phyloP scores from a whole-genome alignment of 306 rosid genomes.

The Medicago ruthenica region DNA sequence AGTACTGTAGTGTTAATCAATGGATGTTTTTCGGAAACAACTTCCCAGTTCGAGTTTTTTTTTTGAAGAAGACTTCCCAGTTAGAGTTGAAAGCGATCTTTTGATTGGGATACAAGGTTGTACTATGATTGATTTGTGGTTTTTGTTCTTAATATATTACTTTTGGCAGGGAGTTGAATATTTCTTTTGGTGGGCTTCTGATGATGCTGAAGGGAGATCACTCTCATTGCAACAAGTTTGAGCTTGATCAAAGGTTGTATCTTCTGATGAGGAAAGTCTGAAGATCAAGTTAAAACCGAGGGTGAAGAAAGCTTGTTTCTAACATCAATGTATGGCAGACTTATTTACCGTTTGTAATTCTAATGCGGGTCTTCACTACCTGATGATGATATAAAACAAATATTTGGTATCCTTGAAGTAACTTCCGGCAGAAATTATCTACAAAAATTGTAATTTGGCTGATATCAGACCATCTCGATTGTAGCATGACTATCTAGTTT shows the following conservation, averaged over 20 bases:
- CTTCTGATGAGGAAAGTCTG: slow-evolving; percentile 88
- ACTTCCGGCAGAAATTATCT: not conserved
- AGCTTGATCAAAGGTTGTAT: slow-evolving; percentile 75
- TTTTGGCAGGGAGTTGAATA: slow-evolving; percentile 65
- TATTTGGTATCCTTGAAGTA: slow-evolving; percentile 23
- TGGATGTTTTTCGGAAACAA: slow-evolving; percentile 16
- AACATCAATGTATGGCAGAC: slow-evolving; percentile 1
- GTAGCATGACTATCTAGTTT: not conserved
- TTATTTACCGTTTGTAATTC: not conserved
- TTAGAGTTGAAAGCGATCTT: slow-evolving; percentile 29
- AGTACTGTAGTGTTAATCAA: not conserved
- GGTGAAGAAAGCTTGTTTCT: slow-evolving; percentile 40
- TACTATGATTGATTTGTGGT: not conserved
- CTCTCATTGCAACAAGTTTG: slow-evolving; percentile 63
- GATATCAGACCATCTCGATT: not conserved
- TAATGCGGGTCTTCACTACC: not conserved
- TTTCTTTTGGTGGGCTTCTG: slow-evolving; percentile 94
- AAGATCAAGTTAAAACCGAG: slow-evolving; percentile 40
- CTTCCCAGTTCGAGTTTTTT: slow-evolving; percentile 7
- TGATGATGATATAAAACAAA: slow-evolving; percentile 5
- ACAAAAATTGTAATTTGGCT: not conserved
- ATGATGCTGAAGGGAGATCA: slow-evolving; percentile 89
- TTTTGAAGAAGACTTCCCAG: slow-evolving; percentile 4
- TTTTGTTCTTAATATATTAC: slow-evolving; percentile 8
- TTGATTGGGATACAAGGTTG: slow-evolving; percentile 21